These are phyloP conservation scores for Chamaecrista fasciculata DNA, from an alignment of 306 rosid species.

Conservation along the genomic window DNA sequence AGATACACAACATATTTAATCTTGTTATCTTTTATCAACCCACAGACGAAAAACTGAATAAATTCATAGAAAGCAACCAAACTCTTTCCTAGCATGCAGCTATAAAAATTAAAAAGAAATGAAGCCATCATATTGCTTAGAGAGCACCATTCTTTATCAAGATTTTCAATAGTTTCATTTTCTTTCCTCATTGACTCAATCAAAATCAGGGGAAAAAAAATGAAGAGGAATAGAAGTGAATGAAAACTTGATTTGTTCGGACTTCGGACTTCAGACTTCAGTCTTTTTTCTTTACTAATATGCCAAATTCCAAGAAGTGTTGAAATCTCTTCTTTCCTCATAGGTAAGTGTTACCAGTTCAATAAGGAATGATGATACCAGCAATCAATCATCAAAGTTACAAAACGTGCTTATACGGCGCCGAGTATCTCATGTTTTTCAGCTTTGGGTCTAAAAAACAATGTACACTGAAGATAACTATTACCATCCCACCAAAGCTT, in stretches of 20 bases:
- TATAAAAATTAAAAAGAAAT: background rate
- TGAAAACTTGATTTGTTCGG: background rate
- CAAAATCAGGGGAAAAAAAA: background rate
- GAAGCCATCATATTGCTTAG: background rate
- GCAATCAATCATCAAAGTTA: no score
- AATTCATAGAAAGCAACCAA: background rate
- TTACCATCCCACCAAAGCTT: conserved; percentile 91
- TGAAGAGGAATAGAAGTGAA: background rate
- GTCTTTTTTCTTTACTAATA: background rate
- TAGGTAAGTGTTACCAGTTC: no score
- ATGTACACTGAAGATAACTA: conserved; percentile 1
- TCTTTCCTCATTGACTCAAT: background rate
- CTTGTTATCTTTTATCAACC: background rate
- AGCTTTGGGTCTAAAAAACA: background rate
- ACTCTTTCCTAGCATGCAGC: background rate
- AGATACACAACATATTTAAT: background rate
- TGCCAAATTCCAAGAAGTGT: no score
- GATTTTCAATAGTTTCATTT: background rate
- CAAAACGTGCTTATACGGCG: no score
- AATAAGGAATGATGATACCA: no score
- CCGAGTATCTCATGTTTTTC: conserved; percentile 10
- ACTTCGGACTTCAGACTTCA: no score
- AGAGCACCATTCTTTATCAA: background rate
- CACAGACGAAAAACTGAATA: background rate
- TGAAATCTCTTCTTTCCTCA: no score